Conservation (phyloP, 108 stramenopile genomes). For the Cyclotella distinguenda region DNA sequence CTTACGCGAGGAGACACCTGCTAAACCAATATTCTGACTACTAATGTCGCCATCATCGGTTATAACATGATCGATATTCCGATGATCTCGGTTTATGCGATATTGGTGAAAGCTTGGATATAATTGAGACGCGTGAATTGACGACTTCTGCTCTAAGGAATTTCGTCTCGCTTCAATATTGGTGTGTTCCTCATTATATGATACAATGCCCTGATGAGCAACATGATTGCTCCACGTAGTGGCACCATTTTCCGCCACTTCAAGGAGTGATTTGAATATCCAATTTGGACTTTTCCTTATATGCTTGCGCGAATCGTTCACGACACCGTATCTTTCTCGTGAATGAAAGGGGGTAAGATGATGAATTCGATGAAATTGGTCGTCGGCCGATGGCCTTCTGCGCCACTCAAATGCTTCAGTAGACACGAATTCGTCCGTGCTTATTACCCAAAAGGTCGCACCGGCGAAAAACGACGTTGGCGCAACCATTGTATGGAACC, state of each 20-base stretch:
- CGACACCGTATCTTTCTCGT: neutral
- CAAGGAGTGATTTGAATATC: conserved; percentile 11
- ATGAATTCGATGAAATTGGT: neutral
- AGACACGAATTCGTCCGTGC: neutral
- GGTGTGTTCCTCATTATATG: neutral
- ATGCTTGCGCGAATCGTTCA: neutral
- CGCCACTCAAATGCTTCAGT: neutral
- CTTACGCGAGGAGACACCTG: neutral
- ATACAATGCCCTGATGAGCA: neutral
- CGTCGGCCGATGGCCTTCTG: neutral
- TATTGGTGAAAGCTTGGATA: neutral
- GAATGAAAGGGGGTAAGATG: neutral
- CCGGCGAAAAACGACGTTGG: neutral
- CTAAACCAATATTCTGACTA: neutral
- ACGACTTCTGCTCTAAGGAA: neutral
- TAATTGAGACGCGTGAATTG: neutral
- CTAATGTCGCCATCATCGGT: neutral
- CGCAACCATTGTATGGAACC: neutral
- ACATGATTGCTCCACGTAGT: conserved; percentile 33
- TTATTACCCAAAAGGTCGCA: neutral
- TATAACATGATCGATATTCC: neutral
- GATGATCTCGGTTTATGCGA: neutral
- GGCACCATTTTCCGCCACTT: conserved; percentile 26
- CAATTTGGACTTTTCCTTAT: neutral
- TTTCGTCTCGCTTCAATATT: neutral